Base-by-base conservation (phyloP, 495 filamentous ascomycete species). In the Mycothermus thermophilus region DNA sequence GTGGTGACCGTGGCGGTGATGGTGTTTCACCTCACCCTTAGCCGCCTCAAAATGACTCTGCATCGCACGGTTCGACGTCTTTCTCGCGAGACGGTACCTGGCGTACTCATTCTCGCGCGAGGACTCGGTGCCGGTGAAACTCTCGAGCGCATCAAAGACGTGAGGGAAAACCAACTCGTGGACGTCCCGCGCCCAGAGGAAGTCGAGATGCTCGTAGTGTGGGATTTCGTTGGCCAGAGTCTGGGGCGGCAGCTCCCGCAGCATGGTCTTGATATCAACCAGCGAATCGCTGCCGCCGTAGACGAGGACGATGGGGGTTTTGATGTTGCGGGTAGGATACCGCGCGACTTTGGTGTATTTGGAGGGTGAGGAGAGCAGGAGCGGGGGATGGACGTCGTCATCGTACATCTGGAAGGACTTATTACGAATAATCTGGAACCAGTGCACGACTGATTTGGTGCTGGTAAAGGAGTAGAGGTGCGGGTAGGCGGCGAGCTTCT, bases 381-480 rank as follows among this genome's bases (percentile, higher is more conserved):
- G 56, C 0, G 64, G 61, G 37, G 80, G 77, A n/a, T n/a, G n/a
- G 5, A 90, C 70, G 48, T 95, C 88, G 48, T 97, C 90, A 48
- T 97, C 90, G 54, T 85, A 96, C 80, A 97, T 95, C 56, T 96
- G 90, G 53, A 97, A 97, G 20, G 71, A 80, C 43, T 81, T 79
- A 48, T 86, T 94, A 29, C 90, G 77, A 43, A 97, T 96, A 47
- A 97, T 94, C 50, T 97, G 90, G 58, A 97, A 97, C 90, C 90
- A 97, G 47, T 97, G 90, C 0, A 97, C 90, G 7, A 94, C 83
- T 10, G 77, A 82, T 51, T 97, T 97, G 38, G 85, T 93, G 50
- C 81, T 88, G 1, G 90, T 94, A 52, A 85, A 96, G 2, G 86
- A 94, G 53, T 92, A 97, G 1, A 97, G 63, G 55, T 97, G 92